Evolutionary conservation across 176 grass and related monocot species (phyloP).

Genomic region (Eragrostis nindensis): DNA sequence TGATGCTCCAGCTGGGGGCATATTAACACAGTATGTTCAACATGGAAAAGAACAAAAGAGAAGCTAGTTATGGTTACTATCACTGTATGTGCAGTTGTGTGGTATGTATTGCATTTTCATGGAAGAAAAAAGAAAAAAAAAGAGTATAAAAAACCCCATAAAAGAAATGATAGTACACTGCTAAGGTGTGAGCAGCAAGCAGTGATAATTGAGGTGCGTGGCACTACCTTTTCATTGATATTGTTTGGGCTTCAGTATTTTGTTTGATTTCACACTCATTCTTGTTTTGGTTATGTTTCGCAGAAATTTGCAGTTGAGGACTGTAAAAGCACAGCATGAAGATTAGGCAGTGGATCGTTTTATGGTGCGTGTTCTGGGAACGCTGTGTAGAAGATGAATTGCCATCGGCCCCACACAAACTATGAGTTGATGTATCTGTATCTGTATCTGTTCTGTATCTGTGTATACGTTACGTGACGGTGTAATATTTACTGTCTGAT

Average conservation of each 20-base stretch:
- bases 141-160: not conserved
- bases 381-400: constrained; percentile 18
- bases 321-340: constrained; percentile 9
- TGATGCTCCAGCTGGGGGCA: constrained; percentile 1
- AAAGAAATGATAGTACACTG: constrained; percentile 3
- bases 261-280: not conserved
- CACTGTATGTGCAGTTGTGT: constrained; percentile 1
- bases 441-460: too few species aligned
- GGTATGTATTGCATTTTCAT: constrained; percentile 30
- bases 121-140: constrained; percentile 31
- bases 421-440: not conserved
- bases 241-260: not conserved
- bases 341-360: not conserved
- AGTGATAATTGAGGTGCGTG: constrained; percentile 33
- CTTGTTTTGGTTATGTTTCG: constrained; percentile 20
- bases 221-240: not conserved
- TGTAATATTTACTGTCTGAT: constrained; percentile 23
- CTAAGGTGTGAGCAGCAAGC: not conserved
- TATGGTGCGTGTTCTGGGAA: constrained; percentile 32
- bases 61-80: not conserved
- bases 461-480: constrained; percentile 14
- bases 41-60: constrained; percentile 27
- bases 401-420: not conserved
- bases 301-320: constrained; percentile 14
- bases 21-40: constrained; percentile 17